Base-by-base conservation (phyloP, 164 flowering plant species). In the Vitis vinifera region DNA sequence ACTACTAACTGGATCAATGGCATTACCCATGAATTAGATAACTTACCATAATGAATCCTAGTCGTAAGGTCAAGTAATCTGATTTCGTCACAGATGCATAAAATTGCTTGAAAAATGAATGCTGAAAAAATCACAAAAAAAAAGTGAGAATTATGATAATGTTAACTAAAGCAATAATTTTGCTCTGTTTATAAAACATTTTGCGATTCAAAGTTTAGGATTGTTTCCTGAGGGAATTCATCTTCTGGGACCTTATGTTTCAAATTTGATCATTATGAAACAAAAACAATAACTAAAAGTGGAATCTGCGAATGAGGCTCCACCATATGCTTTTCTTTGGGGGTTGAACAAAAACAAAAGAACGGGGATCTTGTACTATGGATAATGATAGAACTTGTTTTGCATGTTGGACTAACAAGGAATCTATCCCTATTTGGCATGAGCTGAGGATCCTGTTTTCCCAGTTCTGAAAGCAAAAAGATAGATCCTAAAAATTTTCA, bases 71-170 rank as follows among this genome's bases (percentile, higher is more conserved):
- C 29, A 82, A 53, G 67, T 93, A 93, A 75, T 93, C 98, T 59
- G 96, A 71, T 79, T 82, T 81, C 10, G 88, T 87, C 52, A 93
- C 91, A 44, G 98, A 89, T 12, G 80, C 94, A 77, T 87, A 82
- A 63, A 93, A 89, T 69, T 93, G 98, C 77, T 93, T 93, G 76
- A 86, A 66, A 76, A 91, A 90, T 9, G 98, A 85, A 49, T 71
- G 82, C 97, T 90, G 81, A 62, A 72, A 37, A 60, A 69, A 47
- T 27, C 23, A 62, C 63, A 62, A 47, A 29, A 30, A 15, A 27
- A 67, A 11, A 53, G 12, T 13, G 15, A 50, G 14, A 44, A 53
- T 49, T 14, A 52, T 50, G 51, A 63, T 12, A 58, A 64, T 29
- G 23, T 3, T 63, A 3, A 37, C 44, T 4, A 37, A 37, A 37